Conservation (phyloP, 1,139 yeast genomes). For the Debaryomyces fabryi region DNA sequence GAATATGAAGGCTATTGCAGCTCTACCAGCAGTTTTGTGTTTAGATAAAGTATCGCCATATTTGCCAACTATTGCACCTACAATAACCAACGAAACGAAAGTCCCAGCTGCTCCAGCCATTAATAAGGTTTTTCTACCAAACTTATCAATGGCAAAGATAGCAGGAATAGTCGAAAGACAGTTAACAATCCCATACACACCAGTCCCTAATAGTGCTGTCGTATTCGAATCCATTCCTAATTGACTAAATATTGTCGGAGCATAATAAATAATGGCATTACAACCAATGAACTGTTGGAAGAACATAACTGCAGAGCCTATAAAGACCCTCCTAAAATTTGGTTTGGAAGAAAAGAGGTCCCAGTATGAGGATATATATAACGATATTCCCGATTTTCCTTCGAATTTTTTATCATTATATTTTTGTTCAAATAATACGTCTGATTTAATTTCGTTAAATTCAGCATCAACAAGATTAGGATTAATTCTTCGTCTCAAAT, state of each 20-base stretch:
- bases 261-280: constrained; percentile 73
- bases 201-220: constrained; percentile 41
- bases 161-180: constrained; percentile 60
- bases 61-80: constrained; percentile 62
- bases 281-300: constrained; percentile 75
- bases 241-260: constrained; percentile 31
- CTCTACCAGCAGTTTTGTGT: constrained; percentile 37
- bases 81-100: constrained; percentile 19
- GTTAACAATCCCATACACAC: constrained; percentile 59
- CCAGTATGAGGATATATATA: constrained; percentile 12
- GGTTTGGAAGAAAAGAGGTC: constrained; percentile 20
- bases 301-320: constrained; percentile 64
- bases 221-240: constrained; percentile 21
- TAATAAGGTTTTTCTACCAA: constrained; percentile 18
- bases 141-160: constrained; percentile 23
- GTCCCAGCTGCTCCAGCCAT: constrained; percentile 16
- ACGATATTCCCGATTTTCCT: constrained; percentile 4
- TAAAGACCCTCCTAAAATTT: constrained; percentile 47
- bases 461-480: constrained; percentile 21
- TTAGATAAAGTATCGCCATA: constrained; percentile 16
- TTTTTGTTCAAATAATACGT: constrained; percentile 21
- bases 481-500: constrained; percentile 14
- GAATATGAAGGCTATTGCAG: constrained; percentile 44
- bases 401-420: constrained; percentile 8
- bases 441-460: constrained; percentile 23